Conservation (phyloP, 2,329 filamentous ascomycete genomes). For the Penicillium sp. region DNA sequence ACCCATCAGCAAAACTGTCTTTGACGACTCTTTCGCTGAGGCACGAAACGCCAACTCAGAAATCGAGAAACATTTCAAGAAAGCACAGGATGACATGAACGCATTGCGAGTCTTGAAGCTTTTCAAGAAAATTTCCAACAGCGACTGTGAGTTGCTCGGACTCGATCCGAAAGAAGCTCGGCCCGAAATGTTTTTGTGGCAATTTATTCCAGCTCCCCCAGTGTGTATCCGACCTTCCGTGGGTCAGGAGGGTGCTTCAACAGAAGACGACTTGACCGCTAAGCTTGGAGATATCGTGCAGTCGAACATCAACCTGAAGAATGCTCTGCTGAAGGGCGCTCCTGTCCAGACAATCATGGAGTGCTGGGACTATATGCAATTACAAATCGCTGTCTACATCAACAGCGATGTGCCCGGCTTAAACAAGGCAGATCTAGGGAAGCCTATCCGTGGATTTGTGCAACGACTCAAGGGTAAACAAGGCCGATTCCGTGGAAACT, state of each 20-base stretch:
- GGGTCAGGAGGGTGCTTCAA: conserved; percentile 85
- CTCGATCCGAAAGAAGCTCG: conserved; percentile 79
- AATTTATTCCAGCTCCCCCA: conserved; percentile 87
- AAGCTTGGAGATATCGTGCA: conserved; percentile 96
- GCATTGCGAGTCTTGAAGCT: conserved; percentile 82
- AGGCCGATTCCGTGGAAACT: conserved; percentile 90
- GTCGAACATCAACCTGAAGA: conserved; percentile 79
- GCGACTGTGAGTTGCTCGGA: conserved; percentile 85
- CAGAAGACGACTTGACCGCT: conserved; percentile 92
- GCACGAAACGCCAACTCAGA: conserved; percentile 74
- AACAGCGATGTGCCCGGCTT: conserved; percentile 93
- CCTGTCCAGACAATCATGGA: conserved; percentile 89
- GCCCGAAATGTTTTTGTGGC: conserved; percentile 97
- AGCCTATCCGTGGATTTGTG: conserved; percentile 86
- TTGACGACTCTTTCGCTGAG: conserved; percentile 77
- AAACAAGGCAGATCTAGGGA: conserved; percentile 80
- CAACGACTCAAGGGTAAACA: conserved; percentile 96
- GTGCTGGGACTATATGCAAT: conserved; percentile 94
- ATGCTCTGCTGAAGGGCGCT: conserved; percentile 74
- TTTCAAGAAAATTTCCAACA: conserved; percentile 77
- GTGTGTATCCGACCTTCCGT: conserved; percentile 93
- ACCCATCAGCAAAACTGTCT: conserved; percentile 73
- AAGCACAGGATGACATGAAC: conserved; percentile 91
- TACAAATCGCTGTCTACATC: conserved; percentile 95
- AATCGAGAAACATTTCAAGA: conserved; percentile 82